Percentiles rank a stretch among this genome's conserved stretches.
These are phyloP conservation scores for Aspergillus sp. DNA, from an alignment of 2,329 filamentous ascomycete species.

Conservation along the genomic window DNA sequence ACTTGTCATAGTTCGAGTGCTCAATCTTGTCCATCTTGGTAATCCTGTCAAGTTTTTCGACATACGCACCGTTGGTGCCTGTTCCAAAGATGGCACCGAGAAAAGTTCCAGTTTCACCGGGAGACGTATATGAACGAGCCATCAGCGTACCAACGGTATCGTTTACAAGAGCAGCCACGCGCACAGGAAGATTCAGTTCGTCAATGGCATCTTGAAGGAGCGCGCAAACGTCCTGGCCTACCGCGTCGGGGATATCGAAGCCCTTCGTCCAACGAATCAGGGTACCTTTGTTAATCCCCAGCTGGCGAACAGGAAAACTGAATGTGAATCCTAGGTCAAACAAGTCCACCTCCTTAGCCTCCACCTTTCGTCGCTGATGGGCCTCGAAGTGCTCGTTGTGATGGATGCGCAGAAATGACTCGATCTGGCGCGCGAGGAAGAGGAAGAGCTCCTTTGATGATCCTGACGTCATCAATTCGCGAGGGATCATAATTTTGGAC, in stretches of 20 bases:
- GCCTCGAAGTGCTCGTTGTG: conserved; percentile 83
- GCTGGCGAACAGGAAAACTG: conserved; percentile 92
- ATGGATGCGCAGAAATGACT: conserved; percentile 80
- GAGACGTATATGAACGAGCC: conserved; percentile 93
- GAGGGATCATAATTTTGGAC: conserved; percentile 88
- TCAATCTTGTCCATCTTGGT: conserved; percentile 68
- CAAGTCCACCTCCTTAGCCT: conserved; percentile 66
- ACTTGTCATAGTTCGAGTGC: conserved; percentile 64
- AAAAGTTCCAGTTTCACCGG: conserved; percentile 79
- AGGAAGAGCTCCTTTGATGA: conserved; percentile 83
- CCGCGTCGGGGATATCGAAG: conserved; percentile 91
- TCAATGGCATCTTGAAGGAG: conserved; percentile 89
- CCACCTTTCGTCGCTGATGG: conserved; percentile 62
- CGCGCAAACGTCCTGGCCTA: conserved; percentile 92
- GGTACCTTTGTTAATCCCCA: conserved; percentile 91
- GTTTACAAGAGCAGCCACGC: conserved; percentile 94
- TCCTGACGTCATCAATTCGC: conserved; percentile 84
- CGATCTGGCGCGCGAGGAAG: conserved; percentile 91
- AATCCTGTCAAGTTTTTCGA: conserved; percentile 84
- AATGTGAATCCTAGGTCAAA: conserved; percentile 99
- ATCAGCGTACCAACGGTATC: conserved; percentile 97
- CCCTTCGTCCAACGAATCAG: conserved; percentile 98
- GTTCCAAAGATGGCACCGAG: conserved; percentile 98
- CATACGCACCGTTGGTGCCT: conserved; percentile 94
- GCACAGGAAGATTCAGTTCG: conserved; percentile 79